These are phyloP conservation scores for Kurtzmaniella quercitrusa DNA, from an alignment of 1,139 yeast species.

Conservation along the genomic window DNA sequence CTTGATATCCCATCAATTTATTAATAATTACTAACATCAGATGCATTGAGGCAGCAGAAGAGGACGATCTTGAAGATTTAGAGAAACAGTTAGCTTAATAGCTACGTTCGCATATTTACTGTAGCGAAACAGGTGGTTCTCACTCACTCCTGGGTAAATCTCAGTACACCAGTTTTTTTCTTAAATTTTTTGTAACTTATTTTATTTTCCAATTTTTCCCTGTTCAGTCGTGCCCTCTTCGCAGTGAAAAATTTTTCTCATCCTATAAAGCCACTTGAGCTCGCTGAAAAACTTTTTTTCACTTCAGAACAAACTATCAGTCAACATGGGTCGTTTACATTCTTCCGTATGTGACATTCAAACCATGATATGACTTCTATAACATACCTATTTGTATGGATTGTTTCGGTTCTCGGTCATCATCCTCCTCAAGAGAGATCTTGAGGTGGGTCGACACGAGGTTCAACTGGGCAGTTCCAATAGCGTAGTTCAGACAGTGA, in stretches of 20 bases:
- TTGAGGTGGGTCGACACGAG: conserved; percentile 5
- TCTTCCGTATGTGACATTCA: conserved; percentile 58
- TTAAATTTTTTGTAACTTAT: neutral
- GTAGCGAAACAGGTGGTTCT: neutral
- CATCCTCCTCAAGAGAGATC: conserved; percentile 33
- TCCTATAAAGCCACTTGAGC: conserved; percentile 4
- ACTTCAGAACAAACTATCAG: conserved; percentile 30
- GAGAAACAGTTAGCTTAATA: conserved; percentile 19
- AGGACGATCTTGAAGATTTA: conserved; percentile 57
- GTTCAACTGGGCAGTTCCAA: conserved; percentile 4
- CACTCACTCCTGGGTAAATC: neutral
- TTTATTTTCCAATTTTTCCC: conserved; percentile 1
- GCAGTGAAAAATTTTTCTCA: conserved; percentile 17
- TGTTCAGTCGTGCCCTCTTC: conserved; percentile 4
- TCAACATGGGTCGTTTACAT: conserved; percentile 80
- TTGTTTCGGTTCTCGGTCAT: conserved; percentile 21
- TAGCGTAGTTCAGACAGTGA: conserved; percentile 2
- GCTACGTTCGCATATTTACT: conserved; percentile 4
- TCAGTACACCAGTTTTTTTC: neutral
- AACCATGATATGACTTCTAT: conserved; percentile 9
- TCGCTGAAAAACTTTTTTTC: conserved; percentile 6
- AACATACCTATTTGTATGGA: conserved; percentile 21
- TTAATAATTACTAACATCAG: conserved; percentile 27
- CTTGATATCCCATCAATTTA: no score
- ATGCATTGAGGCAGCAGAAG: conserved; percentile 53